phyloP scores from a whole-genome alignment of 495 filamentous ascomycete species.

The Pyrenula aspistea region DNA sequence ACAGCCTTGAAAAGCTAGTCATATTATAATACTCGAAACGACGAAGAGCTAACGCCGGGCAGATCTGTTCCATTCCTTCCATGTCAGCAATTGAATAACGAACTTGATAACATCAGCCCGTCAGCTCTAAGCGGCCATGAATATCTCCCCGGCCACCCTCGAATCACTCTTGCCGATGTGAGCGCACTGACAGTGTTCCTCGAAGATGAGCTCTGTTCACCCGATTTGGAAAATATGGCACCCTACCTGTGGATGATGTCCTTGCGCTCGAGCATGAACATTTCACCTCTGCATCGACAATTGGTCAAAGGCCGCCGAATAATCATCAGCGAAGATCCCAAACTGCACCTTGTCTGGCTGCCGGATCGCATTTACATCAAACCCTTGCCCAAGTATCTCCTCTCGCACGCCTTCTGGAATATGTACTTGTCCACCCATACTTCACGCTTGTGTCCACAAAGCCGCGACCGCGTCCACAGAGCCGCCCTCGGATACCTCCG shows the following conservation, averaged over 20 bases:
- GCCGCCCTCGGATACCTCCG: conserved; percentile 28
- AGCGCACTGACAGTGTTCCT: background rate
- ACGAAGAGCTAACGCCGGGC: too few species aligned
- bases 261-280: background rate
- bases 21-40: too few species aligned
- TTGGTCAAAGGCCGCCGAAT: background rate
- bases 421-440: conserved; percentile 5
- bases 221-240: background rate
- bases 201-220: background rate
- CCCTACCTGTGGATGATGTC: background rate
- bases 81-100: too few species aligned
- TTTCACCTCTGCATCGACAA: background rate
- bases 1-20: too few species aligned
- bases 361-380: conserved; percentile 28
- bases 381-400: conserved; percentile 29
- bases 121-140: too few species aligned
- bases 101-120: too few species aligned
- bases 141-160: background rate
- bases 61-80: too few species aligned
- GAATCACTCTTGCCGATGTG: background rate
- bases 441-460: background rate
- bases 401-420: conserved; percentile 27
- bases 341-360: conserved; percentile 27
- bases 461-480: conserved; percentile 1
- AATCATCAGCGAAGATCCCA: background rate